These are phyloP conservation scores for Suillus subaureus DNA, from an alignment of 768 basidiomycete genomes.

Conservation along the genomic window DNA sequence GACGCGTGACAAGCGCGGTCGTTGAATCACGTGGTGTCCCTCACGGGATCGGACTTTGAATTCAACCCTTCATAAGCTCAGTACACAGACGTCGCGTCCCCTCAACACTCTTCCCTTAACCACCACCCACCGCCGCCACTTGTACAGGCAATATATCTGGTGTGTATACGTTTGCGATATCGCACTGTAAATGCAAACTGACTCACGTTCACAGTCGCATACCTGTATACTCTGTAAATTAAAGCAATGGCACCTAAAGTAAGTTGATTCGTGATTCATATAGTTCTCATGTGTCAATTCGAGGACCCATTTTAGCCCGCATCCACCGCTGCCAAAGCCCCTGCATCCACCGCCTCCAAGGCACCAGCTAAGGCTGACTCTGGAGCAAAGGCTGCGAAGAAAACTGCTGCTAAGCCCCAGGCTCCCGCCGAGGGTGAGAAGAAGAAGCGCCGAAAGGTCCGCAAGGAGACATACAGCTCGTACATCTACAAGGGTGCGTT, in stretches of 20 bases:
- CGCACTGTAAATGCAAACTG: conserved; percentile 14
- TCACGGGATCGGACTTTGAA: conserved; percentile 36
- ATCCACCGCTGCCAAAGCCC: conserved; percentile 41
- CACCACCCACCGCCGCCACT: conserved; percentile 29
- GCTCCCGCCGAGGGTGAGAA: conserved; percentile 62
- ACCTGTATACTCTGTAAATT: conserved; percentile 35
- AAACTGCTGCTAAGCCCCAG: conserved; percentile 59
- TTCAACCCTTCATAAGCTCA: conserved; percentile 38
- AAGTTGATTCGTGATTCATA: conserved; percentile 10
- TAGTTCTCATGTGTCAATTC: conserved; percentile 18
- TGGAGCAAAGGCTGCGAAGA: conserved; percentile 57
- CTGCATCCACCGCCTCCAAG: conserved; percentile 59
- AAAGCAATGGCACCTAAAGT: conserved; percentile 43
- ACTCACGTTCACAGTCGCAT: conserved; percentile 26
- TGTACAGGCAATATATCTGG: conserved; percentile 26
- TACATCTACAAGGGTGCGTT: conserved; percentile 80
- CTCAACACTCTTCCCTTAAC: conserved; percentile 29
- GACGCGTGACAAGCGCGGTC: conserved; percentile 38
- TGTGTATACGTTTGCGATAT: conserved; percentile 15
- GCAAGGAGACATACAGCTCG: conserved; percentile 83
- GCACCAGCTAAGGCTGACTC: conserved; percentile 50
- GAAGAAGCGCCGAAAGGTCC: conserved; percentile 79
- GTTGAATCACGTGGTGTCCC: conserved; percentile 35
- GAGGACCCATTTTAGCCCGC: conserved; percentile 36
- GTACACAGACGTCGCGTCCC: conserved; percentile 30